Base-by-base conservation (phyloP, 345 rosid genomes). In the Turnera subulata region DNA sequence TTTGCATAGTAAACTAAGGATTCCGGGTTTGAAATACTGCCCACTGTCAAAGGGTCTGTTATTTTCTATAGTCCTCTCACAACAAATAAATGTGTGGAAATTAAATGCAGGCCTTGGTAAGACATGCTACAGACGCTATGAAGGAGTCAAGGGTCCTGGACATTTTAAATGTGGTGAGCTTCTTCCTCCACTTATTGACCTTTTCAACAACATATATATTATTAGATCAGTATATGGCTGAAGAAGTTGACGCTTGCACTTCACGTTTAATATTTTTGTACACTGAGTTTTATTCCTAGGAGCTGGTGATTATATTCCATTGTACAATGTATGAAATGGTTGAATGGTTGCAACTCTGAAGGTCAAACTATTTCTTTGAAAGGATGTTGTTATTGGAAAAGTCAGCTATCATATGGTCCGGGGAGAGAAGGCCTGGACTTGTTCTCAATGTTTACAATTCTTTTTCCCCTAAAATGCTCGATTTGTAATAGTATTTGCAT, bases 41-140 rank as follows among this genome's bases (percentile, higher is more conserved):
- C n/a, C n/a, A n/a, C n/a, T n/a, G n/a, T n/a, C n/a, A n/a, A n/a
- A n/a, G n/a, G 11, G 37, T 38, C 16, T 40, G 17, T 46, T 35
- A 22, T 53, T n/a, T 35, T 5, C 16, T 20, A 44, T 44, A 1
- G 2, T 44, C 38, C 26, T 26, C 55, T 62, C 23, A 43, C 45
- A 37, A 55, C 53, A 11, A n/a, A 12, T 29, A 29, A 29, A 8
- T 29, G n/a, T n/a, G 55, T 62, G 51, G 49, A 58, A 37, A 35
- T 10, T 7, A 63, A 55, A 17, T 50, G 79, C 89, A 91, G 97
- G 97, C 86, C 53, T 64, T 91, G 32, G 71, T 67, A 65, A 78
- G 80, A 76, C 74, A 78, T 73, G 73, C 58, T 40, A 85, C 96
- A 33, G 90, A 91, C 65, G 92, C 96, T 50, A 85, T 91, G 96